Percentiles rank a stretch among this genome's conserved stretches.
These are phyloP conservation scores for Populus trichocarpa DNA, from an alignment of 441 rosid genomes.

Conservation along the genomic window DNA sequence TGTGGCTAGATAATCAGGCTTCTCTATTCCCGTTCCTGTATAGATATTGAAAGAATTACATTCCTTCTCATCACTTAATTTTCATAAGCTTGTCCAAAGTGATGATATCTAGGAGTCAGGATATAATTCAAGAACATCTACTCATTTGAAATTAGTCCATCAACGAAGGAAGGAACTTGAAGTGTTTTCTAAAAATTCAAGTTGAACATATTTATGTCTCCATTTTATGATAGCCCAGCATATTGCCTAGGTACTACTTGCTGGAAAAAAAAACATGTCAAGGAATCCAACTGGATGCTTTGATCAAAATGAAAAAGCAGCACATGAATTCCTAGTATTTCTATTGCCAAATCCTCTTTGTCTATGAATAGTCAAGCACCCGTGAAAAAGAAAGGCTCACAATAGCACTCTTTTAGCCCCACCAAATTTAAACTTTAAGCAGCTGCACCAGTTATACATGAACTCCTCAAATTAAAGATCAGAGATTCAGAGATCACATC, in stretches of 20 bases:
- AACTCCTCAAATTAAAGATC: background rate
- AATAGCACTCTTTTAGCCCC: background rate
- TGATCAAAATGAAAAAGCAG: background rate
- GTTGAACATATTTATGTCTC: background rate
- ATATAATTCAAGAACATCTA: background rate
- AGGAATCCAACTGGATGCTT: background rate
- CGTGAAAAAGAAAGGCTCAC: background rate
- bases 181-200: background rate
- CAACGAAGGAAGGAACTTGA: background rate
- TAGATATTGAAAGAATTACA: background rate
- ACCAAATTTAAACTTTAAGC: background rate
- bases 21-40: constrained; percentile 71
- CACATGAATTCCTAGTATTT: background rate
- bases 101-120: background rate
- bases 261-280: background rate
- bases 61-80: background rate
- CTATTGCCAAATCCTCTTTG: background rate
- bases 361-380: background rate
- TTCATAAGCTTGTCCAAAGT: background rate
- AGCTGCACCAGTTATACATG: background rate
- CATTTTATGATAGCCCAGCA: background rate
- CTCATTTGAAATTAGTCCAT: background rate
- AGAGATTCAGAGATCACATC: background rate
- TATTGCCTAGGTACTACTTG: background rate
- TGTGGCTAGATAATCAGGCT: constrained; percentile 82